Evolutionary conservation across 805 yeast genomes (phyloP), one percentile per base, ranked within the genome.

Genomic region (Hanseniaspora jakobsenii): DNA sequence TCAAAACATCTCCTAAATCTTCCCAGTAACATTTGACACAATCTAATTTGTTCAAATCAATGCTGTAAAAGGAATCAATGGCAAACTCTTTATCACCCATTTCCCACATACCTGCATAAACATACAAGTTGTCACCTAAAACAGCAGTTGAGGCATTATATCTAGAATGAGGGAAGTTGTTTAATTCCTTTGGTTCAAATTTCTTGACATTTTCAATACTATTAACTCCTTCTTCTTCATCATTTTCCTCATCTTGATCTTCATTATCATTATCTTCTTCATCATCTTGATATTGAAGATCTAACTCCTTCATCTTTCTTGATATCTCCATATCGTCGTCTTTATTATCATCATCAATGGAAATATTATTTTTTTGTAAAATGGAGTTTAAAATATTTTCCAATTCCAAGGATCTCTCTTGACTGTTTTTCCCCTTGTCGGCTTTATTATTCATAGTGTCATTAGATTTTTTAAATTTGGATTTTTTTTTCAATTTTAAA

Each of bases 1-100:
- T 61, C 55, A 71, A 66, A 56, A 78, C 55, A 54, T 71, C 65
- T 60, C 73, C 50, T 51, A 83, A 67, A 51, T 87, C 84, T 61
- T 89, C 97, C 96, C 97, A 89, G 51, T 72, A 77, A 0, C 85
- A 82, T 52, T 76, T 81, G 44, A 85, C 77, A 13, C 96, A 96
- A 56, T 89, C 95, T 40, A 87, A 64, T 55, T 78, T 83, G 31
- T 83, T 85, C 51, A 89, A 66, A 63, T 91, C 95, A 37, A 91
- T 68, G 22, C 87, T 71, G 56, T 89, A 91, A 59, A 89, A 72
- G 7, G 94, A 79, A 58, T 89, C 95, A 53, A 91, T 70, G 32
- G 75, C 73, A 58, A 71, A 82, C 59, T 89, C 98, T 49, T 72
- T 78, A 41, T 91, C 97, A 3, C 87, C 94, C 24, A 71, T 64